Conservation (phyloP, 1,284 basidiomycete genomes). For the Meira nashicola region DNA sequence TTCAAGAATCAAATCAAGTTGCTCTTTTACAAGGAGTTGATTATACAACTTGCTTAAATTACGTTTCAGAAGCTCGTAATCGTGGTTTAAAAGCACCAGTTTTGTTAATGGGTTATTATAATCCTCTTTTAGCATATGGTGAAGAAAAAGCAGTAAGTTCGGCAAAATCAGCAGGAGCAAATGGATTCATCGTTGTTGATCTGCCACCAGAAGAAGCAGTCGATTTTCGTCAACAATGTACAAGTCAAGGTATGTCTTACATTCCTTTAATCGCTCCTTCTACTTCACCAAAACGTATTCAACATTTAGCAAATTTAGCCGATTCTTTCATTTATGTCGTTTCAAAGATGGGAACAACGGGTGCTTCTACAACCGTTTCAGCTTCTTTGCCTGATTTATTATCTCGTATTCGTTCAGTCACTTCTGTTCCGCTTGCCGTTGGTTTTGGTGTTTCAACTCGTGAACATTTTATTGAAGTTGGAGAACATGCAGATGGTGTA, state of each 20-base stretch:
- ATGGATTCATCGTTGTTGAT: constrained; percentile 96
- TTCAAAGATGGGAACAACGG: constrained; percentile 90
- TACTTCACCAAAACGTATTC: constrained; percentile 77
- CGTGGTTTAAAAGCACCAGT: constrained; percentile 81
- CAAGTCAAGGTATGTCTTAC: constrained; percentile 78
- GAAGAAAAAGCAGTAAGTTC: constrained; percentile 89
- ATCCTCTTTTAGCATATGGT: constrained; percentile 88
- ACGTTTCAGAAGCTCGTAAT: constrained; percentile 71
- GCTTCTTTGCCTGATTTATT: constrained; percentile 50
- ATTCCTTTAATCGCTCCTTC: constrained; percentile 93
- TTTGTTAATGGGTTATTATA: constrained; percentile 72
- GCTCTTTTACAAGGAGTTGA: constrained; percentile 45
- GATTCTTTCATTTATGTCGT: constrained; percentile 93
- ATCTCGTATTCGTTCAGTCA: constrained; percentile 52
- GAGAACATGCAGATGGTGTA: constrained; percentile 75
- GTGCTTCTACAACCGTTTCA: constrained; percentile 70
- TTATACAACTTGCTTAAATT: constrained; percentile 60
- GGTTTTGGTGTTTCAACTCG: constrained; percentile 95
- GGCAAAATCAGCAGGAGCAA: constrained; percentile 81
- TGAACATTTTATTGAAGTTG: constrained; percentile 82
- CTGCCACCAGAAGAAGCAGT: constrained; percentile 94
- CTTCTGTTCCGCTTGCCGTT: constrained; percentile 79
- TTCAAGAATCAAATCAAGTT: constrained; percentile 86
- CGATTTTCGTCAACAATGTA: constrained; percentile 81
- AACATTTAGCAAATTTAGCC: constrained; percentile 84